Conservation (phyloP, 495 filamentous ascomycete species). For the Lophium mytilinum region DNA sequence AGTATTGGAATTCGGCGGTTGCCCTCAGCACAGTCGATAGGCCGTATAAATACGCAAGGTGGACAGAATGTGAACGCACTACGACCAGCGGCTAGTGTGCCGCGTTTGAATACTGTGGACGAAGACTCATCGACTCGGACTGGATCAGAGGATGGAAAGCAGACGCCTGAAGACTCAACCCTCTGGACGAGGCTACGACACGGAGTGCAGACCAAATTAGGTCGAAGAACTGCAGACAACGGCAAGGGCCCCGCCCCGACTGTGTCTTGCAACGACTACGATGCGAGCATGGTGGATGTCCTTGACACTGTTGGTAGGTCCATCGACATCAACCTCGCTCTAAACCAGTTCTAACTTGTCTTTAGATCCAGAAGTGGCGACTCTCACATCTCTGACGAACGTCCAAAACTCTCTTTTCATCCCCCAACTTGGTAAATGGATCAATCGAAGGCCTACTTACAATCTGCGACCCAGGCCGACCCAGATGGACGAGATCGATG, state of each 20-base stretch:
- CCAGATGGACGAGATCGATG: slow-evolving; percentile 8
- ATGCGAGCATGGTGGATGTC: slow-evolving; percentile 54
- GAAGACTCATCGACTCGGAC: too few relatives aligned
- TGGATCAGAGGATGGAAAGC: too few relatives aligned
- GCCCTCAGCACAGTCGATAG: slow-evolving; percentile 5
- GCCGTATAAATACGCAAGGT: neutral
- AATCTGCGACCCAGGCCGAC: slow-evolving; percentile 47
- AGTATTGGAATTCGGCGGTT: slow-evolving; percentile 21
- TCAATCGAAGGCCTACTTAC: slow-evolving; percentile 69
- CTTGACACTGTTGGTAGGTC: slow-evolving; percentile 43
- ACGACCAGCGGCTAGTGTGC: too few relatives aligned
- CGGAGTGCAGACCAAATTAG: slow-evolving; percentile 1
- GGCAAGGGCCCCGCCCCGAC: neutral
- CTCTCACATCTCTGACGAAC: slow-evolving; percentile 67
- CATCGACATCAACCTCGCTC: neutral
- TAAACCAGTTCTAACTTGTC: neutral
- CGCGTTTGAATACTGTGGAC: too few relatives aligned
- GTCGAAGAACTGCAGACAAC: slow-evolving; percentile 8
- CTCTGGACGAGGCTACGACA: too few relatives aligned
- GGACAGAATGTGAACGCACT: neutral
- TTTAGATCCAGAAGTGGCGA: slow-evolving; percentile 65
- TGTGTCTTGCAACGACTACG: neutral
- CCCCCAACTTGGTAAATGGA: slow-evolving; percentile 45
- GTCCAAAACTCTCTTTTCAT: slow-evolving; percentile 74
- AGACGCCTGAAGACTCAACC: too few relatives aligned